phyloP scores from a whole-genome alignment of 176 grass and related monocot species.

The Phyllostachys edulis region DNA sequence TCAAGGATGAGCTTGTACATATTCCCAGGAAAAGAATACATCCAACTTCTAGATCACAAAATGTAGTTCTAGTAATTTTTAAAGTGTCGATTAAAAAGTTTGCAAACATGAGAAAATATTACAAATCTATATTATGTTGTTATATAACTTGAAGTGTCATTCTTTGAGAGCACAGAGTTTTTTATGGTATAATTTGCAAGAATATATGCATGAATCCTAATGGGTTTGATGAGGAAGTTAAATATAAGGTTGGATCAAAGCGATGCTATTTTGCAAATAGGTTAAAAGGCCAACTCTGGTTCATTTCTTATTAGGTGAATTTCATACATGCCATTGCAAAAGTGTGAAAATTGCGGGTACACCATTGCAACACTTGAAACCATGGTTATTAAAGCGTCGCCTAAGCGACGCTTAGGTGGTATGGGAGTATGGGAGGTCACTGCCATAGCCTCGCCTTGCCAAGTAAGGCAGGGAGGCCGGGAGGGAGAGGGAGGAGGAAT shows the following conservation, averaged over 20 bases:
- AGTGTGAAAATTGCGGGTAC: background rate
- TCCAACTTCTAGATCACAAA: background rate
- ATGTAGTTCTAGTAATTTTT: background rate
- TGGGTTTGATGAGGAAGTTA: background rate
- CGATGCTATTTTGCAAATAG: background rate
- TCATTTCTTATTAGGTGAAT: background rate
- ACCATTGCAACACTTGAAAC: background rate
- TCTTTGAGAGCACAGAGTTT: background rate
- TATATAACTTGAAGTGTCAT: constrained; percentile 3
- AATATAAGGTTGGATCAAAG: background rate
- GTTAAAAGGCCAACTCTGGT: background rate
- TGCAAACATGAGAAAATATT: background rate
- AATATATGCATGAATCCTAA: background rate
- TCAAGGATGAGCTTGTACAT: background rate
- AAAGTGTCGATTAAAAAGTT: background rate
- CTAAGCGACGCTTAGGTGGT: too few species aligned
- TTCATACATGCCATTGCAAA: background rate
- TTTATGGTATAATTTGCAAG: constrained; percentile 7
- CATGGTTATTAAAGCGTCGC: too few species aligned
- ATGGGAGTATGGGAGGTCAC: too few species aligned
- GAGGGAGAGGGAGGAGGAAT: too few species aligned
- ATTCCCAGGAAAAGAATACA: background rate
- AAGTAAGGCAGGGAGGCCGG: too few species aligned
- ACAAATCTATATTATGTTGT: background rate
- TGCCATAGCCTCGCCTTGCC: too few species aligned